A percentile compares a stretch with the other conserved stretches of the same genome.
phyloP scores from a whole-genome alignment of 371 early-diverging fungal genomes.

The Mucor velutinosus region DNA sequence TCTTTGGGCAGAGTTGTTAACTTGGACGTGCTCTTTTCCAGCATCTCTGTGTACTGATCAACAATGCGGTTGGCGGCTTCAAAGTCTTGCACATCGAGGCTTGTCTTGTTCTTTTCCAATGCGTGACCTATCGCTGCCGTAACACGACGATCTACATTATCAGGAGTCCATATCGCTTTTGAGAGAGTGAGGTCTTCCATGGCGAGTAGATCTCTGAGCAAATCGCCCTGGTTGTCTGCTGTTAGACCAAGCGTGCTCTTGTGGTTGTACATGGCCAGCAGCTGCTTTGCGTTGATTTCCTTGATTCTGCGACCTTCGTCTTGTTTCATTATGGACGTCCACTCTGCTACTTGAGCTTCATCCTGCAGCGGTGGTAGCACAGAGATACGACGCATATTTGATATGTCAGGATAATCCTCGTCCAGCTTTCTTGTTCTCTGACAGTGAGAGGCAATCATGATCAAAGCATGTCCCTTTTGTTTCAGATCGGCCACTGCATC shows the following conservation, averaged over 20 bases:
- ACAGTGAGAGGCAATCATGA: constrained; percentile 50
- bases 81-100: constrained; percentile 29
- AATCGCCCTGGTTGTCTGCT: not conserved
- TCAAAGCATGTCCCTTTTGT: constrained; percentile 46
- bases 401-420: constrained; percentile 9
- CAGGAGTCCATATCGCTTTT: constrained; percentile 37
- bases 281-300: constrained; percentile 53
- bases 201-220: constrained; percentile 6
- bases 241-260: constrained; percentile 18
- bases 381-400: constrained; percentile 31
- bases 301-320: constrained; percentile 40
- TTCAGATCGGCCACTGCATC: constrained; percentile 45
- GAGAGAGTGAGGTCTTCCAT: constrained; percentile 24
- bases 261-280: constrained; percentile 30
- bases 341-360: constrained; percentile 13
- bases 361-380: constrained; percentile 26
- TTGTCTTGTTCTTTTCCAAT: constrained; percentile 17
- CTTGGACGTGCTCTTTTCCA: constrained; percentile 10
- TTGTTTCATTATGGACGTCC: constrained; percentile 25
- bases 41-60: constrained; percentile 10
- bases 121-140: constrained; percentile 41
- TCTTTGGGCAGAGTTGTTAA: not conserved
- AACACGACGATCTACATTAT: constrained; percentile 38
- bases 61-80: constrained; percentile 27
- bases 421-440: constrained; percentile 17